Conservation (phyloP, 106 monocot genomes). For the Allium cepa region DNA sequence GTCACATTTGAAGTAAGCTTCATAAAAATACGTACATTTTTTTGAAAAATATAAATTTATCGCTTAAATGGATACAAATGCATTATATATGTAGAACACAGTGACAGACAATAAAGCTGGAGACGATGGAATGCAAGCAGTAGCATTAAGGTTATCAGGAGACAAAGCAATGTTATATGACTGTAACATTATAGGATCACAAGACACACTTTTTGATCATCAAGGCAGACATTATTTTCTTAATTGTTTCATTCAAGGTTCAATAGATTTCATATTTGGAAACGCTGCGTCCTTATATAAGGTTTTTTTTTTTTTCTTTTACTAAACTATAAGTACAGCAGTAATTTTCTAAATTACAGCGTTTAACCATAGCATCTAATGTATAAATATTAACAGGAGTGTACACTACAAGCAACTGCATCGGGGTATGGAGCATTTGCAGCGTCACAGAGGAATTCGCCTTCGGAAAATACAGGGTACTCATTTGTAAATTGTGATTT, state of each 20-base stretch:
- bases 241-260: slow-evolving; percentile 68
- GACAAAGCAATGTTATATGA: slow-evolving; percentile 67
- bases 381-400: slow-evolving; percentile 24
- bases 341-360: too few relatives aligned
- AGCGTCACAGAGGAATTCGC: slow-evolving; percentile 70
- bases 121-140: slow-evolving; percentile 70
- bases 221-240: slow-evolving; percentile 67
- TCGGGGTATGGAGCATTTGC: slow-evolving; percentile 64
- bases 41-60: background rate
- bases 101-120: slow-evolving; percentile 50
- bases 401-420: slow-evolving; percentile 54
- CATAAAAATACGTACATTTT: background rate
- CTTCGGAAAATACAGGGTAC: slow-evolving; percentile 57
- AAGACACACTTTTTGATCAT: slow-evolving; percentile 89
- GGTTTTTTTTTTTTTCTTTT: slow-evolving; percentile 16
- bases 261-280: slow-evolving; percentile 92
- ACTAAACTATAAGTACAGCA: too few relatives aligned
- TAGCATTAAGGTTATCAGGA: slow-evolving; percentile 70
- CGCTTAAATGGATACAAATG: background rate
- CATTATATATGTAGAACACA: slow-evolving; percentile 41
- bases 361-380: too few relatives aligned
- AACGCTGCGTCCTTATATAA: slow-evolving; percentile 74
- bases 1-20: slow-evolving; percentile 55
- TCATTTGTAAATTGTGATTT: slow-evolving; percentile 58
- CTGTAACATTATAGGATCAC: slow-evolving; percentile 61